These are phyloP conservation scores for Lathyrus oleraceus DNA, from an alignment of 306 rosid species.

Conservation along the genomic window DNA sequence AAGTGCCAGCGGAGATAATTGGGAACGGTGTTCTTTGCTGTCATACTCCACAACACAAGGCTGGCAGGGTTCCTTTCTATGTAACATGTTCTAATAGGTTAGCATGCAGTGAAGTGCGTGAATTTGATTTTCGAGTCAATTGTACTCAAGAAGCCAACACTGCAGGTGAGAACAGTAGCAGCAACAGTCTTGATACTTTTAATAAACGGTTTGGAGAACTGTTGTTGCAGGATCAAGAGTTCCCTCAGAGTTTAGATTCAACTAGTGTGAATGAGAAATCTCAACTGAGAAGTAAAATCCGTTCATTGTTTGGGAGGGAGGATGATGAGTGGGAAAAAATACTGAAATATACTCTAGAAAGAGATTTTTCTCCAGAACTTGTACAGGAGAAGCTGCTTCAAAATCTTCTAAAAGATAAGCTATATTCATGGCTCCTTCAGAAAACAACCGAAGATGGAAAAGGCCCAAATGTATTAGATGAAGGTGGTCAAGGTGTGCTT, in stretches of 20 bases:
- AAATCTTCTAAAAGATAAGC: constrained; percentile 72
- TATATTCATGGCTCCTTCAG: constrained; percentile 72
- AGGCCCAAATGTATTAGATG: constrained; percentile 80
- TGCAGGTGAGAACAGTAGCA: constrained; percentile 39
- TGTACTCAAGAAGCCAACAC: constrained; percentile 41
- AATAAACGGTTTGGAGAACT: constrained; percentile 53
- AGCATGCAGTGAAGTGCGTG: constrained; percentile 91
- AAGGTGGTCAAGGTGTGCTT: constrained; percentile 82
- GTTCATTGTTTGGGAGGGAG: constrained; percentile 56
- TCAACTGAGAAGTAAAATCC: constrained; percentile 55
- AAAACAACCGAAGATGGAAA: constrained; percentile 74
- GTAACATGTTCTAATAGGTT: constrained; percentile 83
- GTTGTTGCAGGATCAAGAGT: constrained; percentile 39
- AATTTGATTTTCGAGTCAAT: constrained; percentile 66
- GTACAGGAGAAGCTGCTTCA: constrained; percentile 62
- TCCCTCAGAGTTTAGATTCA: constrained; percentile 43
- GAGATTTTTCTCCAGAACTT: constrained; percentile 55
- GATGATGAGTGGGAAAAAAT: constrained; percentile 63
- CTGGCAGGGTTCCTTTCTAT: constrained; percentile 82
- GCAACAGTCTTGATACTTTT: constrained; percentile 40
- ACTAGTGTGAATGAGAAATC: constrained; percentile 43
- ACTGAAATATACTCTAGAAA: constrained; percentile 49
- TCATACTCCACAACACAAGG: constrained; percentile 70
- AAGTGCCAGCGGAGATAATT: constrained; percentile 74
- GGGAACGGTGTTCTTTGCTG: constrained; percentile 74